Evolutionary conservation across 1,139 yeast genomes (phyloP), one percentile per base, ranked within the genome.

Genomic region (Lodderomyces beijingensis): DNA sequence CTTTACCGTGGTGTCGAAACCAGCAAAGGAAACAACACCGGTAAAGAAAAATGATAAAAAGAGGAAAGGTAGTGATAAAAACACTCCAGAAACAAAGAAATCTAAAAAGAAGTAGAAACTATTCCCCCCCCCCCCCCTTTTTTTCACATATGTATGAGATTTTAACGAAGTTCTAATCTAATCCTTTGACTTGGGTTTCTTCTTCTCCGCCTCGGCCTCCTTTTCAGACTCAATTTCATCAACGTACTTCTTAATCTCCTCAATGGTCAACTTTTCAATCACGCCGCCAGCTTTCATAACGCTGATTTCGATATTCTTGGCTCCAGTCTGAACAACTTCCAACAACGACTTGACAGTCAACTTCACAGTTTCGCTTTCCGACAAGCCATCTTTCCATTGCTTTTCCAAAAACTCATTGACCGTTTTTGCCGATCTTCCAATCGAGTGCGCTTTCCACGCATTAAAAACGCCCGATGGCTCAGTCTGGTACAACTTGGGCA

Each of bases 371-470:
- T 79, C 82, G 32, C 83, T 83, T 47, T 80, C 88, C 40, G 70
- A 67, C 45, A 62, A 52, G 15, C 74, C 87, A 37, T 81, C 88
- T 49, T 73, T 74, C 62, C 85, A 89, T 51, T 87, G 85, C 64
- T 88, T 89, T 59, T 93, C 99, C 58, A 91, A 73, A 49, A 89
- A 85, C 58, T 93, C 98, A 47, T 95, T 80, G 21, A 93, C 97
- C 1, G 97, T 91, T 59, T 91, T 91, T 41, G 94, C 77, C 39
- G 94, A 85, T 54, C 96, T 79, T 37, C 99, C 99, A 55, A 93
- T 91, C 16, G 98, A 89, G 57, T 87, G 93, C 14, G 98, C 97
- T 59, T 89, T 87, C 98, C 98, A 91, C n/a, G 97, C 95, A 36
- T 94, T 87, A 56, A 83, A 91, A 44, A 91, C 93, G 18, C 99